Percentiles rank a stretch among this genome's conserved stretches.
These are phyloP conservation scores for Arthrocladium fulminans DNA, from an alignment of 2,329 filamentous ascomycete species.

Conservation along the genomic window DNA sequence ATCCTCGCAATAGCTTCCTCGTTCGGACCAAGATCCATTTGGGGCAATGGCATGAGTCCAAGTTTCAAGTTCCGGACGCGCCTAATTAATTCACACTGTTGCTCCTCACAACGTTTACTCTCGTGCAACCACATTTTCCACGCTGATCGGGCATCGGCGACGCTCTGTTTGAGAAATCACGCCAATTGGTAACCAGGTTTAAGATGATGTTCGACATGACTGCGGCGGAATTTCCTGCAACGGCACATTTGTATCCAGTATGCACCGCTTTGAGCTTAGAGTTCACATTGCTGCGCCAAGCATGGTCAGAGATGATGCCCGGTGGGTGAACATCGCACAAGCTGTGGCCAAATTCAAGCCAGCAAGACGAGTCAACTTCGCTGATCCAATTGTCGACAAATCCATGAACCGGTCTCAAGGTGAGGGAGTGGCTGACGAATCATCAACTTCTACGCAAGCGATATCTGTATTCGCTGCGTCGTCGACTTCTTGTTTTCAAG, in stretches of 20 bases:
- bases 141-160: neutral
- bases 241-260: neutral
- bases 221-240: neutral
- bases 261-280: slow-evolving; percentile 7
- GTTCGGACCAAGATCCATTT: too few relatives aligned
- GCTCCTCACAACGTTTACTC: neutral
- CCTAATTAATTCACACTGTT: neutral
- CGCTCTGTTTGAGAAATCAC: neutral
- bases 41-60: neutral
- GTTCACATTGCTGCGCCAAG: slow-evolving; percentile 6
- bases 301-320: slow-evolving; percentile 6
- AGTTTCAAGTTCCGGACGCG: neutral
- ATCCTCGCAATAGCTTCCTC: neutral
- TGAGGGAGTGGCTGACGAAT: neutral
- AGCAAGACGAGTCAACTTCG: neutral
- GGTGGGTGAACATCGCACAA: neutral
- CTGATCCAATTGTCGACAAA: neutral
- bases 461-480: neutral
- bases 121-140: neutral
- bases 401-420: too few relatives aligned
- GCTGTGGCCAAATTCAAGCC: neutral
- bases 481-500: neutral
- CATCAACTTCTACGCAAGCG: neutral
- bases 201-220: neutral
- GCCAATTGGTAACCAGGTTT: neutral